Conservation (phyloP, 2,329 filamentous ascomycete species). For the Aspergillus udagawae region DNA sequence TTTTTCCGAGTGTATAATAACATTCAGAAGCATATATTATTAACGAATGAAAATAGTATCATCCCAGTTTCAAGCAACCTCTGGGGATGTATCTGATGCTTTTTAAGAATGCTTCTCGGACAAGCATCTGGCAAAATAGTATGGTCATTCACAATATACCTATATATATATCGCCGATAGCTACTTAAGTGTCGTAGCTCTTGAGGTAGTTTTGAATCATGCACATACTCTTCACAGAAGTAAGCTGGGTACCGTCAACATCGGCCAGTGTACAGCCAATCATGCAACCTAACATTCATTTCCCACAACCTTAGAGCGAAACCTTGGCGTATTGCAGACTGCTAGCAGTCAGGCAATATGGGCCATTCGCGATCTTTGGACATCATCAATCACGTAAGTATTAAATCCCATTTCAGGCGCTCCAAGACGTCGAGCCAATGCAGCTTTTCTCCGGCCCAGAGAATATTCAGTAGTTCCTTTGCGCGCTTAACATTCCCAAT, state of each 20-base stretch:
- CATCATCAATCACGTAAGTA: slow-evolving; percentile 24
- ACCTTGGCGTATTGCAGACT: background rate
- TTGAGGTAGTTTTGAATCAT: background rate
- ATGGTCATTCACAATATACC: background rate
- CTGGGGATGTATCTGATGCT: too few species aligned
- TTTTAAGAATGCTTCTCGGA: background rate
- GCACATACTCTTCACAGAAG: background rate
- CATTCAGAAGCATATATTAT: background rate
- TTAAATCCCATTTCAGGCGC: slow-evolving; percentile 30
- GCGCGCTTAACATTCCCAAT: slow-evolving; percentile 33
- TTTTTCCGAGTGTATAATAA: background rate
- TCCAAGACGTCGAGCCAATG: slow-evolving; percentile 34
- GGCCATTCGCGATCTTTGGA: background rate
- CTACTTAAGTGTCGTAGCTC: background rate
- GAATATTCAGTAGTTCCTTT: slow-evolving; percentile 25
- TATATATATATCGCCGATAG: background rate
- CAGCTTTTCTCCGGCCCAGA: slow-evolving; percentile 22
- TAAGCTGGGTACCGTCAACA: background rate
- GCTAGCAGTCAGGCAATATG: background rate
- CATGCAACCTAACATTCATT: background rate
- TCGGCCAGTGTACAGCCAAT: background rate
- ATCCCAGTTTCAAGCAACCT: too few species aligned
- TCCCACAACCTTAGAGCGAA: background rate
- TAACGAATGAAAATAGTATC: background rate
- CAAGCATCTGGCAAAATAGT: background rate